These are phyloP conservation scores for Extremus antarcticus DNA, from an alignment of 495 filamentous ascomycete genomes.

Conservation along the genomic window DNA sequence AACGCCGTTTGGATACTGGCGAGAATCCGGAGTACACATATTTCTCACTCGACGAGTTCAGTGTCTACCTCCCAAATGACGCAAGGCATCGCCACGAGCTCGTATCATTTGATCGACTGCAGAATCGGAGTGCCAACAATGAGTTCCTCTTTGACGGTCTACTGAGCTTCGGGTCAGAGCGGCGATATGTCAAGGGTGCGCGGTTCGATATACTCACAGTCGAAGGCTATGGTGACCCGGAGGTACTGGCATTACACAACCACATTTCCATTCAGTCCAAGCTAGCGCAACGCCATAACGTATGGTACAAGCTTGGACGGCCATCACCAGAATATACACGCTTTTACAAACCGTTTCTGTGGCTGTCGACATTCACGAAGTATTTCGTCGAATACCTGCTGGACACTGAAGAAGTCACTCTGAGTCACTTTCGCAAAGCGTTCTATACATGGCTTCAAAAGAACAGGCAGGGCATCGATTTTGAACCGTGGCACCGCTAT, in stretches of 20 bases:
- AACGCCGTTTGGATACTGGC: neutral
- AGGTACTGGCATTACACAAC: conserved; percentile 35
- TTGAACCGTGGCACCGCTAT: conserved; percentile 40
- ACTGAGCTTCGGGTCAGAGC: conserved; percentile 34
- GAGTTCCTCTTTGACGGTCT: conserved; percentile 45
- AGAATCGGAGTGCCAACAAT: conserved; percentile 1
- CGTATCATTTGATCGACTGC: conserved; percentile 17
- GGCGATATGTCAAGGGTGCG: conserved; percentile 41
- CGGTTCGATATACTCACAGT: conserved; percentile 49
- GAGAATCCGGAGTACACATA: conserved; percentile 3
- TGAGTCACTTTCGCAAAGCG: conserved; percentile 41
- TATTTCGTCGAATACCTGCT: conserved; percentile 54
- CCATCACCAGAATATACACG: conserved; percentile 47
- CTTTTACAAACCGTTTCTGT: conserved; percentile 50
- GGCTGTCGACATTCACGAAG: conserved; percentile 57
- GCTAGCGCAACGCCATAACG: conserved; percentile 20
- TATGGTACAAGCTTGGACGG: conserved; percentile 51
- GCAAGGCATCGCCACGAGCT: conserved; percentile 9
- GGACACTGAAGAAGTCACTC: conserved; percentile 26
- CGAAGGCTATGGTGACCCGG: conserved; percentile 48
- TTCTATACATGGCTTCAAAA: conserved; percentile 46
- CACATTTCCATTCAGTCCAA: conserved; percentile 54
- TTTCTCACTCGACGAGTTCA: conserved; percentile 21
- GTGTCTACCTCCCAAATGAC: conserved; percentile 14
- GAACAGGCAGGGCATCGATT: conserved; percentile 32